Conservation (phyloP, 805 yeast genomes). For the Metschnikowia borealis region DNA sequence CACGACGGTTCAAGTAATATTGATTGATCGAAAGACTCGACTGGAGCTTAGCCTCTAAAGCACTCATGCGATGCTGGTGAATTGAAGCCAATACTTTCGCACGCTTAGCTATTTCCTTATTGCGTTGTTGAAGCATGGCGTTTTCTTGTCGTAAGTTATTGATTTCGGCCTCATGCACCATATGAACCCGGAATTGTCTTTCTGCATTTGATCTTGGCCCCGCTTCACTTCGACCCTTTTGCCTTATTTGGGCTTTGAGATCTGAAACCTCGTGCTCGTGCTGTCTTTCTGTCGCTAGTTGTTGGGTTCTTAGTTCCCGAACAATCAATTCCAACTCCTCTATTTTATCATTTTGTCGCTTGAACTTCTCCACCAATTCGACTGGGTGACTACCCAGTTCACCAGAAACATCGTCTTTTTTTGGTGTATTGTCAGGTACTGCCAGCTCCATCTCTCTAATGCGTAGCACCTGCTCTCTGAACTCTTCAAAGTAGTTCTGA, state of each 20-base stretch:
- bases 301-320: constrained; percentile 8
- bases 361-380: constrained; percentile 7
- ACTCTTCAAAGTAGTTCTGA: constrained; percentile 17
- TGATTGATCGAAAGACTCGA: constrained; percentile 9
- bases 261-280: not conserved
- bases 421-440: not conserved
- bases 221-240: not conserved
- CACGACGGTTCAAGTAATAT: constrained; percentile 2
- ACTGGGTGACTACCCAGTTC: not conserved
- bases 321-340: constrained; percentile 13
- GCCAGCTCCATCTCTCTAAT: not conserved
- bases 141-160: constrained; percentile 5
- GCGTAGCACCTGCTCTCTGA: constrained; percentile 20
- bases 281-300: not conserved
- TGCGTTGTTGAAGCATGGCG: constrained; percentile 1
- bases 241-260: not conserved
- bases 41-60: constrained; percentile 8
- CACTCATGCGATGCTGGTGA: constrained; percentile 7
- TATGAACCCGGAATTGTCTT: not conserved
- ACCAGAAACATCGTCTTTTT: not conserved
- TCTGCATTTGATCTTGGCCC: not conserved
- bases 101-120: constrained; percentile 8
- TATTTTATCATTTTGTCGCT: constrained; percentile 12
- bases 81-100: constrained; percentile 6
- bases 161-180: constrained; percentile 3